Evolutionary conservation across 495 filamentous ascomycete species (phyloP), one percentile per base, ranked within the genome.

Genomic region (Cercophora scortea): DNA sequence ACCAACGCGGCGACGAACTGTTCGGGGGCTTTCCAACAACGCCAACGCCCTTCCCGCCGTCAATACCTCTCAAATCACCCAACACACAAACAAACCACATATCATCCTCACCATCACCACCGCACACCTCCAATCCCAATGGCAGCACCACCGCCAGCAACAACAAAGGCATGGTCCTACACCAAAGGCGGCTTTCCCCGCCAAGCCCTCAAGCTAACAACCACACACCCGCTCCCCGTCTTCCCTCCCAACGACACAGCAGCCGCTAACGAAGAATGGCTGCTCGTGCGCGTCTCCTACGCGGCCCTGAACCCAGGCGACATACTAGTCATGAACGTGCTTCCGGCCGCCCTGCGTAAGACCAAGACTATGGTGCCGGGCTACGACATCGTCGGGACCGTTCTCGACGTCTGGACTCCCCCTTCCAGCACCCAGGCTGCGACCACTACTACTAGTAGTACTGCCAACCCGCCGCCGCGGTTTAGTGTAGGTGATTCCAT

Each of bases 281-380:
- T 74, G 50, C 65, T 70, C 19, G 46, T 76, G 49, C 58, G 60
- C 45, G 54, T 72, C 33, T 52, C 60, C 49, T 60, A 73, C 59
- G 63, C 68, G 5, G 61, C 66, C 35, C 66, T 76, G 46, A 71
- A 71, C 60, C 68, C 71, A 15, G 71, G 64, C 51, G 66, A 59
- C n/a, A 55, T 62, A 13, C 57, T 74, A 38, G 43, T 64, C 47
- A 65, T 71, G 53, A 39, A 57, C 25, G 40, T 68, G 44, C 42
- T 67, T 12, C 73, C 71, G 13, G 50, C 55, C 46, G 13, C 69
- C 51, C 36, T 70, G 40, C 69, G 67, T 32, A 51, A 48, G 16
- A 55, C 63, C 11, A 58, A 65, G 32, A 9, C 45, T 12, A 42
- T 55, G 48, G 61, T 63, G 3, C 69, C 73, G 1, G 62, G 67